These are phyloP conservation scores for Pseudogymnoascus sp. DNA, from an alignment of 2,329 filamentous ascomycete species.

Conservation along the genomic window DNA sequence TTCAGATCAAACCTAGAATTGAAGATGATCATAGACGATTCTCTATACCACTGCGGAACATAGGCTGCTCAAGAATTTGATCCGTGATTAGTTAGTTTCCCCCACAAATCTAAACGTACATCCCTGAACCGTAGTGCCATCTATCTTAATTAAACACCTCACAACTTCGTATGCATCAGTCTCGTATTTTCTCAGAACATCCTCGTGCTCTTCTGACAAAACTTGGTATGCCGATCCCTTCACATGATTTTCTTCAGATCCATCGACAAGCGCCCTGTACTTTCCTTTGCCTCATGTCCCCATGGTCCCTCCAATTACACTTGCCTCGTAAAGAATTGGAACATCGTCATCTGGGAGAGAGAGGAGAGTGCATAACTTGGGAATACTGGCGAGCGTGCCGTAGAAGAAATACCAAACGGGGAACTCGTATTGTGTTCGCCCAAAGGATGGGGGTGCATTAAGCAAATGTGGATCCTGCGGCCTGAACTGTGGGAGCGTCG, in stretches of 20 bases:
- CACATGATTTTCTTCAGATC: slow-evolving; percentile 16
- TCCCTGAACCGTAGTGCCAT: slow-evolving; percentile 16
- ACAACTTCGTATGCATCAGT: slow-evolving; percentile 34
- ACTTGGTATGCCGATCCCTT: slow-evolving; percentile 30
- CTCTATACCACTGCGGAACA: neutral
- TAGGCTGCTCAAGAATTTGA: neutral
- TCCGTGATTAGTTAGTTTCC: neutral
- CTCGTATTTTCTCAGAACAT: slow-evolving; percentile 31
- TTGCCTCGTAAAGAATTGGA: slow-evolving; percentile 25
- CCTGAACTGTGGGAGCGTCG: slow-evolving; percentile 27
- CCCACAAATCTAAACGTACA: slow-evolving; percentile 25
- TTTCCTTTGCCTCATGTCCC: slow-evolving; percentile 31
- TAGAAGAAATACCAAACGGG: slow-evolving; percentile 39
- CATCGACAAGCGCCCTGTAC: slow-evolving; percentile 35
- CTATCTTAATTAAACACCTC: slow-evolving; percentile 27
- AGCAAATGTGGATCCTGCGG: slow-evolving; percentile 8
- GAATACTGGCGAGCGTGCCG: slow-evolving; percentile 30
- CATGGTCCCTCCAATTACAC: slow-evolving; percentile 27
- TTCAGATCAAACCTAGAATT: no score
- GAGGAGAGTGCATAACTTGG: slow-evolving; percentile 28
- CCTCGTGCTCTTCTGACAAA: slow-evolving; percentile 26
- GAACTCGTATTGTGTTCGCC: slow-evolving; percentile 16
- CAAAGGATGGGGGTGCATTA: neutral
- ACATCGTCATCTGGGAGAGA: slow-evolving; percentile 20
- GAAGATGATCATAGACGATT: no score